A percentile compares a stretch with the other conserved stretches of the same genome.
These are phyloP conservation scores for Podosphaera fusca DNA, from an alignment of 2,329 filamentous ascomycete species.

Conservation along the genomic window DNA sequence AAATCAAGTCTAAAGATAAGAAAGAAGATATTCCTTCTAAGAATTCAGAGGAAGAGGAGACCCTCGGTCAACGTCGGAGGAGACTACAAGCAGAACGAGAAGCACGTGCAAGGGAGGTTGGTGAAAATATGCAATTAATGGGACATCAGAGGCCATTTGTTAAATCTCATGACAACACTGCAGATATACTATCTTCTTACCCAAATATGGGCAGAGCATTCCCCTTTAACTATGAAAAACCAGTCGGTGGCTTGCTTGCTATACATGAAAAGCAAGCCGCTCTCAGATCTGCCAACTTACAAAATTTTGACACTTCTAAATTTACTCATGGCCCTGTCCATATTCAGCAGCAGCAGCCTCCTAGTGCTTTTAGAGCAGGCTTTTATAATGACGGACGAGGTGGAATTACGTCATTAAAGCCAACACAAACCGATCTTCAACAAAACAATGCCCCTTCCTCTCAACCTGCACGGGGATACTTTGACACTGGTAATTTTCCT, in stretches of 20 bases:
- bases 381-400: constrained; percentile 10
- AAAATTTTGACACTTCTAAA: constrained; percentile 8
- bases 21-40: constrained; percentile 15
- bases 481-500: constrained; percentile 9
- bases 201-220: constrained; percentile 18
- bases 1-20: constrained; percentile 17
- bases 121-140: constrained; percentile 5
- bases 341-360: constrained; percentile 1
- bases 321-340: neutral
- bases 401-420: constrained; percentile 5
- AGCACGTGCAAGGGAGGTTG: constrained; percentile 34
- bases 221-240: constrained; percentile 7
- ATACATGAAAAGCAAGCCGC: constrained; percentile 13
- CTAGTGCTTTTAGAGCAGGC: constrained; percentile 7
- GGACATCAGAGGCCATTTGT: constrained; percentile 2
- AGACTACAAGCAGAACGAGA: constrained; percentile 48
- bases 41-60: constrained; percentile 43
- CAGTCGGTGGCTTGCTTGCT: constrained; percentile 12
- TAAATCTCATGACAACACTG: constrained; percentile 17
- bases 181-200: constrained; percentile 26
- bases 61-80: constrained; percentile 52
- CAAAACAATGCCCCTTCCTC: constrained; percentile 3
- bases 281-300: constrained; percentile 7
- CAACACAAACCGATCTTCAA: constrained; percentile 3
- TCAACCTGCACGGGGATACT: constrained; percentile 2